A percentile compares a stretch with the other conserved stretches of the same genome.
Conservation (phyloP, 2,329 filamentous ascomycete species). For the Aureobasidium subglaciale region DNA sequence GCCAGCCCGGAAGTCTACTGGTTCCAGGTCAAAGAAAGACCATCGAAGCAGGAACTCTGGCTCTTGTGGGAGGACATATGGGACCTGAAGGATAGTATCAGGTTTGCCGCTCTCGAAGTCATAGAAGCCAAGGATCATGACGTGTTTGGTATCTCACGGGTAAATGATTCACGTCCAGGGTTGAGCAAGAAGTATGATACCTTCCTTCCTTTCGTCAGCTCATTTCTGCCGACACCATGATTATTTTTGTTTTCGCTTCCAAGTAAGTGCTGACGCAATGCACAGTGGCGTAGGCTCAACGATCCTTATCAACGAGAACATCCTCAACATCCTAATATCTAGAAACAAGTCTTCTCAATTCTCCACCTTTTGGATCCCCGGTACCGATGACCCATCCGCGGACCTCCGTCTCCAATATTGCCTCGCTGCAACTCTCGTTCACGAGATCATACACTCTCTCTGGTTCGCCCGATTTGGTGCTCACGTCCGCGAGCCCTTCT, state of each 20-base stretch:
- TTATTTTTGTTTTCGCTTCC: not conserved
- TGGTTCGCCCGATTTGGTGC: not conserved
- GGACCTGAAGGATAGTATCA: not conserved
- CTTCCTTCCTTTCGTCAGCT: not conserved
- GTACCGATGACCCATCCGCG: not conserved
- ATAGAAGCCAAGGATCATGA: not conserved
- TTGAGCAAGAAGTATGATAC: not conserved
- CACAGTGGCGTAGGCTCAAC: not conserved
- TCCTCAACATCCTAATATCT: not conserved
- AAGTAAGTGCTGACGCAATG: not conserved
- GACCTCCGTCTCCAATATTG: not conserved
- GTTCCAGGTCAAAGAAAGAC: not conserved
- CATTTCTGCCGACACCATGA: too few species aligned
- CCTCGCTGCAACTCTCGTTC: not conserved
- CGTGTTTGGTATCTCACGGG: not conserved
- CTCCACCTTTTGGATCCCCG: not conserved
- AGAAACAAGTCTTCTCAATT: not conserved
- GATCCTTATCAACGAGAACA: not conserved
- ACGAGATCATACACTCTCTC: not conserved
- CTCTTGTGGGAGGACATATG: not conserved
- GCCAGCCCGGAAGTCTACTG: not conserved
- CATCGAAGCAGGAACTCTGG: not conserved
- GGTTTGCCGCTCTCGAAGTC: not conserved
- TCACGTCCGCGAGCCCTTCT: not conserved
- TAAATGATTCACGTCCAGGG: not conserved